Percentiles rank a stretch among this genome's conserved stretches.
Conservation (phyloP, 345 rosid species). For the Microthlaspi erraticum region DNA sequence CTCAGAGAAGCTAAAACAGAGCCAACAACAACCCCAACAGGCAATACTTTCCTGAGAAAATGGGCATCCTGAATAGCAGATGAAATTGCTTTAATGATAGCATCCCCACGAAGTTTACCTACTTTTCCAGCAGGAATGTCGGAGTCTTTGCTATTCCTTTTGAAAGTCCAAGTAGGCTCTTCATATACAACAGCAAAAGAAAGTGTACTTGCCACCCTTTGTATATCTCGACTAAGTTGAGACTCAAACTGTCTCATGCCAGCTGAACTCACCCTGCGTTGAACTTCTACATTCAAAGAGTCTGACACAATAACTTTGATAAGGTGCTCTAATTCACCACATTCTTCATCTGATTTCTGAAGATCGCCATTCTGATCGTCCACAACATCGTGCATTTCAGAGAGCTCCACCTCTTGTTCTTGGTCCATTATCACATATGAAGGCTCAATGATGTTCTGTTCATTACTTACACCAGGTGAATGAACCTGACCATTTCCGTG, state of each 20-base stretch:
- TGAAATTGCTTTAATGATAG: slow-evolving; percentile 67
- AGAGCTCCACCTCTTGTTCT: slow-evolving; percentile 52
- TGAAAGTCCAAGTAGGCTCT: slow-evolving; percentile 48
- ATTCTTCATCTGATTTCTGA: slow-evolving; percentile 40
- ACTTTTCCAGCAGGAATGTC: slow-evolving; percentile 50
- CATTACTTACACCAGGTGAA: slow-evolving; percentile 43
- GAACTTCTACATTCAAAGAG: slow-evolving; percentile 75
- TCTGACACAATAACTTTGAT: slow-evolving; percentile 66
- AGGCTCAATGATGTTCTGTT: slow-evolving; percentile 64
- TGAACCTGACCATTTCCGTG: slow-evolving; percentile 35
- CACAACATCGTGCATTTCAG: slow-evolving; percentile 43
- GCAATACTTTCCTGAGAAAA: slow-evolving; percentile 73
- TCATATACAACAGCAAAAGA: slow-evolving; percentile 56
- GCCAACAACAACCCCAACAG: slow-evolving; percentile 82
- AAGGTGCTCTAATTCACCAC: slow-evolving; percentile 57
- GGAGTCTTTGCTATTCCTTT: slow-evolving; percentile 41
- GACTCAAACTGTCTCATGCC: slow-evolving; percentile 63
- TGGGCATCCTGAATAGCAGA: slow-evolving; percentile 66
- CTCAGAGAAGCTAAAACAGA: slow-evolving; percentile 91
- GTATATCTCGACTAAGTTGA: slow-evolving; percentile 64
- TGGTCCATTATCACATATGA: slow-evolving; percentile 67
- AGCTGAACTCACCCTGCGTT: slow-evolving; percentile 64
- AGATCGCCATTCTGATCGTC: slow-evolving; percentile 42
- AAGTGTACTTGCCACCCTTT: slow-evolving; percentile 70
- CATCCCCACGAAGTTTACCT: slow-evolving; percentile 65